Conservation (phyloP, 208 protist species). For the Leptomonas seymouri region DNA sequence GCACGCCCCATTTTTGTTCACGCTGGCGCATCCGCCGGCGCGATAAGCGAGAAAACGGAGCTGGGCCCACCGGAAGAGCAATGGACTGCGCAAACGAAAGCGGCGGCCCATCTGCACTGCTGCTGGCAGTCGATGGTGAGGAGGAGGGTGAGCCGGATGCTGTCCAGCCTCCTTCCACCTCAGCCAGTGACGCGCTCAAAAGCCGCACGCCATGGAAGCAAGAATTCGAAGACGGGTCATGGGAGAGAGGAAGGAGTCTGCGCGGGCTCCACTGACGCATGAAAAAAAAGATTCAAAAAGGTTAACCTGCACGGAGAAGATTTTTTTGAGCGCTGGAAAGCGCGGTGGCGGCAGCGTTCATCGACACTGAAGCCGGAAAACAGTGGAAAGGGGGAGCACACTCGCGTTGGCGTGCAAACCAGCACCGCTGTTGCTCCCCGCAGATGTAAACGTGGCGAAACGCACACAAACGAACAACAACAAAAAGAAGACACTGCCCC, state of each 20-base stretch:
- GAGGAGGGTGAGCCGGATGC: not conserved
- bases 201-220: not conserved
- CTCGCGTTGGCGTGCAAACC: too few species aligned
- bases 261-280: slow-evolving; percentile 14
- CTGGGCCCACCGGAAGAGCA: not conserved
- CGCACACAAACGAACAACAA: too few species aligned
- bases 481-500: too few species aligned
- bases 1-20: slow-evolving; percentile 42
- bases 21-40: slow-evolving; percentile 49
- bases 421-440: too few species aligned
- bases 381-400: too few species aligned
- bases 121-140: not conserved
- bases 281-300: slow-evolving; percentile 8
- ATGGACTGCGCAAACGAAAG: not conserved
- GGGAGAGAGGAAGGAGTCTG: slow-evolving; percentile 12
- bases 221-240: slow-evolving; percentile 2
- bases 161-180: not conserved
- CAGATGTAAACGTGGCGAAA: too few species aligned
- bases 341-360: too few species aligned
- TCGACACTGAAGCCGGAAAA: too few species aligned
- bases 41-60: slow-evolving; percentile 21
- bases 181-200: slow-evolving; percentile 1
- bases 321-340: slow-evolving; percentile 4
- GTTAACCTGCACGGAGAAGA: too few species aligned
- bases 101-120: not conserved